phyloP scores from a whole-genome alignment of 1,284 basidiomycete species.

The Flammula alnicola region DNA sequence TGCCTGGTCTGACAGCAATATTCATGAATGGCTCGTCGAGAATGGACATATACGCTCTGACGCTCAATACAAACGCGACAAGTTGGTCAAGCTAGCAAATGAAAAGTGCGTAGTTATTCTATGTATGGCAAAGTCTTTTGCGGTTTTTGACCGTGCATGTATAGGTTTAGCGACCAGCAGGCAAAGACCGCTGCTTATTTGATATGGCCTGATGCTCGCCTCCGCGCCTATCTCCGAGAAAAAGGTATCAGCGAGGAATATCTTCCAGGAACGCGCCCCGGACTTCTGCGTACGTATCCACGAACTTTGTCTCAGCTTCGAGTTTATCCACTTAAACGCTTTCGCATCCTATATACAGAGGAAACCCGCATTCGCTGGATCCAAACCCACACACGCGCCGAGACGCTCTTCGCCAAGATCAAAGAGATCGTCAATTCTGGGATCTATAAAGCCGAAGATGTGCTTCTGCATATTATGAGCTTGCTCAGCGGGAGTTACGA shows the following conservation, averaged over 20 bases:
- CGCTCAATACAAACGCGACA: constrained; percentile 70
- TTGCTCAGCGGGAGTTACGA: constrained; percentile 49
- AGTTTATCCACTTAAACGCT: too few relatives aligned
- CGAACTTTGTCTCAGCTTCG: too few relatives aligned
- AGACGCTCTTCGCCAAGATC: constrained; percentile 61
- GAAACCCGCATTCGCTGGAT: constrained; percentile 82
- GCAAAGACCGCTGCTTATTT: constrained; percentile 65
- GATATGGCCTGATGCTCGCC: constrained; percentile 88
- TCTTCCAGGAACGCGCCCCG: constrained; percentile 67
- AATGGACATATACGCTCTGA: constrained; percentile 75
- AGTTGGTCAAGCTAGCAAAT: constrained; percentile 70
- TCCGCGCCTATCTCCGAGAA: constrained; percentile 82
- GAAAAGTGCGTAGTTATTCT: constrained; percentile 52
- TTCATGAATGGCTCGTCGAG: constrained; percentile 79
- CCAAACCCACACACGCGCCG: constrained; percentile 61
- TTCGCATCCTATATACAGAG: constrained; percentile 50
- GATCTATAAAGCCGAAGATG: constrained; percentile 72
- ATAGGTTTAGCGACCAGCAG: constrained; percentile 34
- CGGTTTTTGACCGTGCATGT: constrained; percentile 11
- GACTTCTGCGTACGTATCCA: constrained; percentile 68
- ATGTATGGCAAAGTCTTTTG: constrained; percentile 11
- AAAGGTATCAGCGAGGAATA: constrained; percentile 71
- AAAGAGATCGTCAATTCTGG: constrained; percentile 64
- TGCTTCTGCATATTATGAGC: constrained; percentile 49
- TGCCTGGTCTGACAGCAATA: constrained; percentile 81